A percentile compares a stretch with the other conserved stretches of the same genome.
Evolutionary conservation across 371 early-diverging fungal species (phyloP).

Genomic region (Apophysomyces variabilis): DNA sequence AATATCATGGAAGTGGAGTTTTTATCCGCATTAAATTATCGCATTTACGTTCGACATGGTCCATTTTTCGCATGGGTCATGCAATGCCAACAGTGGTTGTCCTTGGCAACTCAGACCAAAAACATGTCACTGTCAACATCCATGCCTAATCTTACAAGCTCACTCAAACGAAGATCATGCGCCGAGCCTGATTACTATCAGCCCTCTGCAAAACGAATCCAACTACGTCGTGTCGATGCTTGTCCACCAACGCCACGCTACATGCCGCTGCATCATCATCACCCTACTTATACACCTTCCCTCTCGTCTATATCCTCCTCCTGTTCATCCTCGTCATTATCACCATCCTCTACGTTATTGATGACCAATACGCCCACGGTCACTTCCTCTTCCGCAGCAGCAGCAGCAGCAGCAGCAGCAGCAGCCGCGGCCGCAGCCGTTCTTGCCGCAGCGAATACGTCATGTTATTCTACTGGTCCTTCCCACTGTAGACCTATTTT

Average conservation of each 20-base stretch:
- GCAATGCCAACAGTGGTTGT: slow-evolving; percentile 37
- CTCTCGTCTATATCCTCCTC: not conserved
- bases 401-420: not conserved
- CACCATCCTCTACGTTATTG: not conserved
- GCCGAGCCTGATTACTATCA: slow-evolving; percentile 12
- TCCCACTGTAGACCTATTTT: slow-evolving; percentile 39
- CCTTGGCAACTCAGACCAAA: slow-evolving; percentile 11
- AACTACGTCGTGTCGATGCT: not conserved
- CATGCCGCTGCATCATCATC: slow-evolving; percentile 6
- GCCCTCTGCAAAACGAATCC: slow-evolving; percentile 8
- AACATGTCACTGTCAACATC: slow-evolving; percentile 17
- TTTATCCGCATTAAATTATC: slow-evolving; percentile 60
- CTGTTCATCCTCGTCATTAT: slow-evolving; percentile 2
- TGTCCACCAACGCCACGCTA: slow-evolving; percentile 22
- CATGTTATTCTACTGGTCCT: not conserved
- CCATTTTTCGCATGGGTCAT: slow-evolving; percentile 47
- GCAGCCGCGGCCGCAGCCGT: slow-evolving; percentile 5
- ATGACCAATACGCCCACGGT: not conserved
- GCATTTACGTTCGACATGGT: slow-evolving; percentile 41
- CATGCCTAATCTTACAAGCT: slow-evolving; percentile 19
- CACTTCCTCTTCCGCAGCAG: no score
- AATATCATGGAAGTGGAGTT: slow-evolving; percentile 81
- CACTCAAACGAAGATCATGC: slow-evolving; percentile 13
- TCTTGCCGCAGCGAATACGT: not conserved
- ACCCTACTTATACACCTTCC: slow-evolving; percentile 13